A percentile compares a stretch with the other conserved stretches of the same genome.
Evolutionary conservation across 768 basidiomycete genomes (phyloP).

Genomic region (Russula emetica): DNA sequence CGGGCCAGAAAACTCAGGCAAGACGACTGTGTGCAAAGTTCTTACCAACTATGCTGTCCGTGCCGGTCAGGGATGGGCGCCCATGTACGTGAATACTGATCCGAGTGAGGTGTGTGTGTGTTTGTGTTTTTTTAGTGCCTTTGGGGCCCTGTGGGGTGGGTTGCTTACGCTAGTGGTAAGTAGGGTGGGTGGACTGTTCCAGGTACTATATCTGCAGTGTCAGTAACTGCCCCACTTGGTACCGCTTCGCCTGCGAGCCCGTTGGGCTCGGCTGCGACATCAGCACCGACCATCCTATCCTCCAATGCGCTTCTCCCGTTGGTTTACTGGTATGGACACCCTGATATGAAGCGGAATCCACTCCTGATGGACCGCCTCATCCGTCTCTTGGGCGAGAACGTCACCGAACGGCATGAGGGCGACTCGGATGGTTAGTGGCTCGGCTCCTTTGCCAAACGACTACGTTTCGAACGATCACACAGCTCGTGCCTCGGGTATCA

Average conservation of each 20-base stretch:
- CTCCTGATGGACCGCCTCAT: slow-evolving; percentile 75
- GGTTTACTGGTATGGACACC: slow-evolving; percentile 79
- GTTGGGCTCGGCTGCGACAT: slow-evolving; percentile 72
- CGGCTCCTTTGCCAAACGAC: neutral
- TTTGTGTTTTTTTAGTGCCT: neutral
- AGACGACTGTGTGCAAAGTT: slow-evolving; percentile 87
- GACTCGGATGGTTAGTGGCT: slow-evolving; percentile 52
- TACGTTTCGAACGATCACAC: slow-evolving; percentile 4
- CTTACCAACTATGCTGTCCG: slow-evolving; percentile 83
- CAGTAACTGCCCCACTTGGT: slow-evolving; percentile 62
- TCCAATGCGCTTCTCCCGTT: slow-evolving; percentile 78
- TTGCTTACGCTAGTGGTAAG: slow-evolving; percentile 10
- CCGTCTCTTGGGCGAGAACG: slow-evolving; percentile 67
- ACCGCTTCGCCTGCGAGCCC: slow-evolving; percentile 76
- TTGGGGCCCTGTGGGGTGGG: neutral
- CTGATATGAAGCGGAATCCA: slow-evolving; percentile 65
- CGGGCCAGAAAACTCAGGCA: slow-evolving; percentile 90
- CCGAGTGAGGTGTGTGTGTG: slow-evolving; percentile 62
- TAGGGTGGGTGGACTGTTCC: slow-evolving; percentile 83
- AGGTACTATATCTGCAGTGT: slow-evolving; percentile 70
- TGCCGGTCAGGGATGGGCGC: slow-evolving; percentile 72
- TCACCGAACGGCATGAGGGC: slow-evolving; percentile 60
- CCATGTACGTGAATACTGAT: slow-evolving; percentile 77
- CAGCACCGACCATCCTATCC: slow-evolving; percentile 67
- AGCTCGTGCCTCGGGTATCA: slow-evolving; percentile 74